phyloP scores from a whole-genome alignment of 2,329 filamentous ascomycete species.

The Stachybotrys chlorohalonatus region DNA sequence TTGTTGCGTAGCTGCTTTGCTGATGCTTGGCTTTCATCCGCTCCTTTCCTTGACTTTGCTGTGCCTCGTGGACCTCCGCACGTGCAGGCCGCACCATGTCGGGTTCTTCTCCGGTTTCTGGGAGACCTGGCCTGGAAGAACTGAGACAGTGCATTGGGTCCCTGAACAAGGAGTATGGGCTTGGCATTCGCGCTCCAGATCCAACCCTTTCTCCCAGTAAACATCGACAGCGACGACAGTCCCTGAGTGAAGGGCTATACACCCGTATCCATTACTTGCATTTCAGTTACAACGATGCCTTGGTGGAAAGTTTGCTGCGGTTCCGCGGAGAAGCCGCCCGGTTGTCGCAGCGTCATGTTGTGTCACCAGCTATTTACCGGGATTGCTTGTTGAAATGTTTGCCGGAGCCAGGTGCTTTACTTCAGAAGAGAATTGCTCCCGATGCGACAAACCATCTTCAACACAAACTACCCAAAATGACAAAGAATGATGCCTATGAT shows the following conservation, averaged over 20 bases:
- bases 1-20: too few species aligned
- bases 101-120: not conserved
- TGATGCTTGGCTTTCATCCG: not conserved
- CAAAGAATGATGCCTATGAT: not conserved
- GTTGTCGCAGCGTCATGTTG: conserved; percentile 7
- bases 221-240: not conserved
- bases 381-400: conserved; percentile 12
- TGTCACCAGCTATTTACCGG: conserved; percentile 15
- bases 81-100: not conserved
- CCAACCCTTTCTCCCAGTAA: not conserved
- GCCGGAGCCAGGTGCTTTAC: not conserved
- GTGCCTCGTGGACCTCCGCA: too few species aligned
- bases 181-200: not conserved
- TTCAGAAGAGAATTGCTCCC: not conserved
- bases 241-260: not conserved
- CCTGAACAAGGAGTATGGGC: not conserved
- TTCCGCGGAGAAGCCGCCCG: conserved; percentile 6
- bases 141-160: not conserved
- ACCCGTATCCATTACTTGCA: not conserved
- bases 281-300: not conserved
- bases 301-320: not conserved
- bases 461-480: conserved; percentile 2
- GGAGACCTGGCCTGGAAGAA: not conserved
- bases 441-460: conserved; percentile 1
- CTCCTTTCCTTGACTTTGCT: not conserved